Evolutionary conservation across 2,329 filamentous ascomycete species (phyloP).

Genomic region (Periconia sp.): DNA sequence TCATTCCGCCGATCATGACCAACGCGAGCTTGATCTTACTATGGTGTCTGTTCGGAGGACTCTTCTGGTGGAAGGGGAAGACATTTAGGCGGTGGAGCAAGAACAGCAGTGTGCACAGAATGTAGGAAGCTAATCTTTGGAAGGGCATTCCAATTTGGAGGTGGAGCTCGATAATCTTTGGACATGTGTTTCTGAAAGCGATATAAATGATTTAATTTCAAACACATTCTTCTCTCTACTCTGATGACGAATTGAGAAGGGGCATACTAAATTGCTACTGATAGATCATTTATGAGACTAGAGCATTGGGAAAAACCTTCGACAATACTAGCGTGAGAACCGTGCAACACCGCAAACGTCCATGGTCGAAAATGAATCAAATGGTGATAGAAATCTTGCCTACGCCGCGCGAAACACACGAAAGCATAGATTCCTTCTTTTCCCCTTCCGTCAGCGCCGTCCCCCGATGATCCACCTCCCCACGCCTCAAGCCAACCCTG

Average conservation of each 20-base stretch:
- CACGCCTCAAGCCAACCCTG: neutral
- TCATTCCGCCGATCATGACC: conserved; percentile 65
- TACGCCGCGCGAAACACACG: conserved; percentile 5
- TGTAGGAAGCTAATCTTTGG: too few relatives aligned
- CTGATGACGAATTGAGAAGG: too few relatives aligned
- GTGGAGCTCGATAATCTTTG: too few relatives aligned
- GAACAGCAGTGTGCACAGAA: conserved; percentile 61
- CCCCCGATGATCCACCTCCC: conserved; percentile 6
- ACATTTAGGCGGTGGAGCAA: conserved; percentile 62
- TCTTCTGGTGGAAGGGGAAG: conserved; percentile 66
- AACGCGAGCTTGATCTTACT: conserved; percentile 61
- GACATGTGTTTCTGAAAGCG: too few relatives aligned
- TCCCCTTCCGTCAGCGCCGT: conserved; percentile 3
- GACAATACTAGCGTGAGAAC: too few relatives aligned
- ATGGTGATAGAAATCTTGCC: conserved; percentile 6
- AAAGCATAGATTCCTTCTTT: conserved; percentile 1
- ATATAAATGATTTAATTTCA: too few relatives aligned
- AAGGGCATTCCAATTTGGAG: neutral
- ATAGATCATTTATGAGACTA: too few relatives aligned
- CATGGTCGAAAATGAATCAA: too few relatives aligned
- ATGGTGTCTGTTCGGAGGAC: conserved; percentile 60
- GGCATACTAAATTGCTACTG: too few relatives aligned
- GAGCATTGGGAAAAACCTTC: too few relatives aligned
- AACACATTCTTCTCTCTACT: too few relatives aligned
- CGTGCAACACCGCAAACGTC: too few relatives aligned